Evolutionary conservation across 2,329 filamentous ascomycete species (phyloP).

Genomic region (Apiospora pterosperma): DNA sequence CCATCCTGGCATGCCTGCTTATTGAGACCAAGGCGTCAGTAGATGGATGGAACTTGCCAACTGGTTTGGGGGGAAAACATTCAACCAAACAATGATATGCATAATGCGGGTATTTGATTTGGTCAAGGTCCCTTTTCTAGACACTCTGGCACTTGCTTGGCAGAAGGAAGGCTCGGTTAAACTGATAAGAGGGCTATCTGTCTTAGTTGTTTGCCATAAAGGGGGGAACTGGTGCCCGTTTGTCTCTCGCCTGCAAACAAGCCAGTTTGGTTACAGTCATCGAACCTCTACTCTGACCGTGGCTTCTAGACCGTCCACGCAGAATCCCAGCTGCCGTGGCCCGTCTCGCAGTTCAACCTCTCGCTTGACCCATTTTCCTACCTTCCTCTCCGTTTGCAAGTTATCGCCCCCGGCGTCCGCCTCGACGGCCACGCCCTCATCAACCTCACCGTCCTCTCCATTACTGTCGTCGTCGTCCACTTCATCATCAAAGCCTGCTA

Average conservation of each 20-base stretch:
- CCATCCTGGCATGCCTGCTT: background rate
- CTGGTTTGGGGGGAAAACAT: background rate
- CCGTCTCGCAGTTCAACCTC: slow-evolving; percentile 79
- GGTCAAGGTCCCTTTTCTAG: background rate
- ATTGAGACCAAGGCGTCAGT: background rate
- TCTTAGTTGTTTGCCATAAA: background rate
- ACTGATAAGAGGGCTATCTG: background rate
- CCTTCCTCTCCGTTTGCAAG: slow-evolving; percentile 25
- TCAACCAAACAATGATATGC: background rate
- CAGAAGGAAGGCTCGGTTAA: background rate
- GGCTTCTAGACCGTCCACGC: slow-evolving; percentile 71
- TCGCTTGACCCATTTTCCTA: slow-evolving; percentile 66
- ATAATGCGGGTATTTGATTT: background rate
- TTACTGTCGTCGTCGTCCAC: slow-evolving; percentile 51
- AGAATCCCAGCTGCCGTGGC: slow-evolving; percentile 78
- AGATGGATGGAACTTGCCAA: background rate
- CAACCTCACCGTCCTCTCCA: slow-evolving; percentile 35
- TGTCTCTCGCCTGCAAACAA: background rate
- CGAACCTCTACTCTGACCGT: slow-evolving; percentile 64
- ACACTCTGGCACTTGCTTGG: too few species aligned
- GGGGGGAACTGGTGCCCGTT: background rate
- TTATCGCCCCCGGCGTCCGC: slow-evolving; percentile 8
- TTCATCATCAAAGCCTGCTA: slow-evolving; percentile 58
- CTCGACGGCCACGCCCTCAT: slow-evolving; percentile 14
- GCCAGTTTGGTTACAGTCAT: background rate